phyloP scores from a whole-genome alignment of 495 filamentous ascomycete species.

The Podospora australis region DNA sequence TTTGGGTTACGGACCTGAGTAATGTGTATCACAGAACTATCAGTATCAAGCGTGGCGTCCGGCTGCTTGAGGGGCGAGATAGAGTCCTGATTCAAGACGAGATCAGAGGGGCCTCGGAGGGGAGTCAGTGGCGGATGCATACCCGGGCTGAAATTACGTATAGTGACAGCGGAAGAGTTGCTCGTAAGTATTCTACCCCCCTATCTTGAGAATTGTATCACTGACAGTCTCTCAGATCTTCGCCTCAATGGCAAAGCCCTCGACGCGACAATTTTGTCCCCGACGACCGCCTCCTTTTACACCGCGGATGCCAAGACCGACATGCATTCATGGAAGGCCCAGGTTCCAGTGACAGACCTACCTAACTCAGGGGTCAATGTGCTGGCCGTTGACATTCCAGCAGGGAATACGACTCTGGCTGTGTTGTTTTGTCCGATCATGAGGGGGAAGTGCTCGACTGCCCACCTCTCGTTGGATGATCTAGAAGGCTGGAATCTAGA shows the following conservation, averaged over 20 bases:
- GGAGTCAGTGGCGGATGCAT: constrained; percentile 8
- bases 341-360: neutral
- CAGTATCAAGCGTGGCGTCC: neutral
- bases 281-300: neutral
- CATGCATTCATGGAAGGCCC: too few relatives aligned
- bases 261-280: neutral
- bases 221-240: neutral
- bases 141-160: constrained; percentile 1
- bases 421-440: neutral
- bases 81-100: constrained; percentile 4
- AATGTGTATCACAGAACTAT: neutral
- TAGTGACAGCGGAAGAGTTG: neutral
- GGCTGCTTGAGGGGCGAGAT: neutral
- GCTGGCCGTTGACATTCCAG: neutral
- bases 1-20: neutral
- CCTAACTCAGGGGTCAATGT: neutral
- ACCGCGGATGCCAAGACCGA: too few relatives aligned
- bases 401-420: neutral
- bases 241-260: neutral
- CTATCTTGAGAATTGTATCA: neutral
- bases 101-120: neutral
- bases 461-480: too few relatives aligned
- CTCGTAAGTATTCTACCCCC: neutral
- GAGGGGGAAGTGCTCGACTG: too few relatives aligned
- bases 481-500: too few relatives aligned